phyloP scores from a whole-genome alignment of 768 basidiomycete genomes.

The Lentinula guzmanii region DNA sequence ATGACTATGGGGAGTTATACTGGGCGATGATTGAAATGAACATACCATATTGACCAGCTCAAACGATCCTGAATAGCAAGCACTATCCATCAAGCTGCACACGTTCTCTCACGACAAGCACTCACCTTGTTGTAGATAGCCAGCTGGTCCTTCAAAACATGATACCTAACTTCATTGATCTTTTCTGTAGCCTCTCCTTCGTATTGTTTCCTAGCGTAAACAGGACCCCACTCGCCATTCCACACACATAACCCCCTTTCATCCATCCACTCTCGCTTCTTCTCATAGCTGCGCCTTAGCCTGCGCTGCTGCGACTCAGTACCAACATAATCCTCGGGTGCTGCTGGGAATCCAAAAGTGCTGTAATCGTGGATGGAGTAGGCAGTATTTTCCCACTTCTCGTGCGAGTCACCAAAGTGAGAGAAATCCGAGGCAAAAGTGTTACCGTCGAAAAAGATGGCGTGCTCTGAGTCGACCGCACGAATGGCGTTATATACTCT shows the following conservation, averaged over 20 bases:
- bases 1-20: constrained; percentile 46
- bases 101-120: background rate
- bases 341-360: constrained; percentile 63
- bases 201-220: constrained; percentile 41
- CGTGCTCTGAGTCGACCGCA: constrained; percentile 60
- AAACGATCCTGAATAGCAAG: constrained; percentile 28
- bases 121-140: constrained; percentile 41
- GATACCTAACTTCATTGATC: constrained; percentile 45
- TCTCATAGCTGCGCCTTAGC: constrained; percentile 55
- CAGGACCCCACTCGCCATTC: constrained; percentile 63
- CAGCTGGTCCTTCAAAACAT: constrained; percentile 48
- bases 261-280: constrained; percentile 63
- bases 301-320: constrained; percentile 46
- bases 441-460: constrained; percentile 80
- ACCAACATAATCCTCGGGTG: constrained; percentile 48
- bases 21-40: constrained; percentile 5
- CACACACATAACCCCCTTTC: constrained; percentile 36
- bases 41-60: constrained; percentile 72
- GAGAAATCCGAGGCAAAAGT: constrained; percentile 79
- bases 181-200: constrained; percentile 34
- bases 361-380: constrained; percentile 81
- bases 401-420: constrained; percentile 58
- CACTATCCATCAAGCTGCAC: background rate
- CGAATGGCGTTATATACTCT: constrained; percentile 67
- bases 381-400: constrained; percentile 63